phyloP scores from a whole-genome alignment of 108 stramenopile species.

The Chaetoceros tenuissimus region DNA sequence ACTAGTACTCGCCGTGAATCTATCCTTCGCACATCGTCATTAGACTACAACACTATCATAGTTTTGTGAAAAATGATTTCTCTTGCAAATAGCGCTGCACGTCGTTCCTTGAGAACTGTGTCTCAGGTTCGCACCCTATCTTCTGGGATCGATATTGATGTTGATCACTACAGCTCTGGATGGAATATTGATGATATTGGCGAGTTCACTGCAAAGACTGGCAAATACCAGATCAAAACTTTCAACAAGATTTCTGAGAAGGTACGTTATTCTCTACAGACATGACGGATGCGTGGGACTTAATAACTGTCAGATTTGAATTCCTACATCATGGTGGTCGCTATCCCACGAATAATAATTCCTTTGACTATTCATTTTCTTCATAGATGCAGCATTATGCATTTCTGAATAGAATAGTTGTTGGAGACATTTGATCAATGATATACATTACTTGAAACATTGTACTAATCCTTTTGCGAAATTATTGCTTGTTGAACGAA shows the following conservation, averaged over 20 bases:
- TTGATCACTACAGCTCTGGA: conserved; percentile 28
- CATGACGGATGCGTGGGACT: not conserved
- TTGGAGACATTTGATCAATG: no score
- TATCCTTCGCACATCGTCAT: no score
- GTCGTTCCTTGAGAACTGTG: not conserved
- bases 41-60: no score
- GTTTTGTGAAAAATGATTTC: not conserved
- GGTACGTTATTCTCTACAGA: not conserved
- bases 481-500: no score
- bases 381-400: not conserved
- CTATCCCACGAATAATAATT: not conserved
- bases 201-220: conserved; percentile 17
- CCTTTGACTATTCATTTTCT: not conserved
- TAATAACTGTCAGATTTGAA: not conserved
- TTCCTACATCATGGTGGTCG: not conserved
- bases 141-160: conserved; percentile 12
- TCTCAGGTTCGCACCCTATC: not conserved
- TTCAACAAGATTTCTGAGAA: conserved; percentile 60
- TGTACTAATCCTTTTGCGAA: no score
- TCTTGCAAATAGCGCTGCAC: not conserved
- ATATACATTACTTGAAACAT: no score
- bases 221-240: conserved; percentile 45
- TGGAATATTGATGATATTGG: conserved; percentile 25
- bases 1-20: no score
- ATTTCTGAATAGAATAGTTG: no score